A percentile compares a stretch with the other conserved stretches of the same genome.
Evolutionary conservation across 2,329 filamentous ascomycete species (phyloP).

Genomic region (Ceratocystis lukuohia): DNA sequence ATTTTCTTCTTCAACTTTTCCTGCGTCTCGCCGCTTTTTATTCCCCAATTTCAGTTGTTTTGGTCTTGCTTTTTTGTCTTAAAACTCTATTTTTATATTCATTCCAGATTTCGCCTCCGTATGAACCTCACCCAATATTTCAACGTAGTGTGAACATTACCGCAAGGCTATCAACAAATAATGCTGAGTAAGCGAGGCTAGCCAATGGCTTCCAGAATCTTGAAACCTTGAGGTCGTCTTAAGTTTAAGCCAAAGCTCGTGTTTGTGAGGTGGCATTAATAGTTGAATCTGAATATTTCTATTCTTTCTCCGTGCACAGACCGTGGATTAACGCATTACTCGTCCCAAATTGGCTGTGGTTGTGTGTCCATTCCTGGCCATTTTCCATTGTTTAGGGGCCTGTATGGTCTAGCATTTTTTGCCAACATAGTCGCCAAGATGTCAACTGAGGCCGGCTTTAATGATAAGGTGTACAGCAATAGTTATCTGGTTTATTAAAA

Average conservation of each 20-base stretch:
- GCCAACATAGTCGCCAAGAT: neutral
- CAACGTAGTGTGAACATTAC: neutral
- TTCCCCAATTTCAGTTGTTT: conserved; percentile 3
- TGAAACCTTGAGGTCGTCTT: neutral
- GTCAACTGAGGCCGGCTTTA: neutral
- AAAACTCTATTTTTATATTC: neutral
- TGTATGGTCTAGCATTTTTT: neutral
- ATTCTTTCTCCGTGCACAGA: neutral
- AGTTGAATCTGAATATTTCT: neutral
- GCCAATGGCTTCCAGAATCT: neutral
- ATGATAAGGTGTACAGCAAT: neutral
- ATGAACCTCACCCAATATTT: neutral
- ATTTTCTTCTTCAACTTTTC: too few species aligned
- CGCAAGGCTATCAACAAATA: neutral
- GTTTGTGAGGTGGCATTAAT: too few species aligned
- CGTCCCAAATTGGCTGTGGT: neutral
- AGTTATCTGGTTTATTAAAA: neutral
- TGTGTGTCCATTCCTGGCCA: neutral
- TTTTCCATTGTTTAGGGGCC: neutral
- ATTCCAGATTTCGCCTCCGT: neutral
- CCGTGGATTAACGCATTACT: neutral
- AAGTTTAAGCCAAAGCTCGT: too few species aligned
- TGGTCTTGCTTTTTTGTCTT: neutral
- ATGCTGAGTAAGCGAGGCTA: conserved; percentile 12
- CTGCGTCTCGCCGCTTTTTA: neutral